A percentile compares a stretch with the other conserved stretches of the same genome.
Conservation (phyloP, 2,329 filamentous ascomycete genomes). For the Aspergillus latus region DNA sequence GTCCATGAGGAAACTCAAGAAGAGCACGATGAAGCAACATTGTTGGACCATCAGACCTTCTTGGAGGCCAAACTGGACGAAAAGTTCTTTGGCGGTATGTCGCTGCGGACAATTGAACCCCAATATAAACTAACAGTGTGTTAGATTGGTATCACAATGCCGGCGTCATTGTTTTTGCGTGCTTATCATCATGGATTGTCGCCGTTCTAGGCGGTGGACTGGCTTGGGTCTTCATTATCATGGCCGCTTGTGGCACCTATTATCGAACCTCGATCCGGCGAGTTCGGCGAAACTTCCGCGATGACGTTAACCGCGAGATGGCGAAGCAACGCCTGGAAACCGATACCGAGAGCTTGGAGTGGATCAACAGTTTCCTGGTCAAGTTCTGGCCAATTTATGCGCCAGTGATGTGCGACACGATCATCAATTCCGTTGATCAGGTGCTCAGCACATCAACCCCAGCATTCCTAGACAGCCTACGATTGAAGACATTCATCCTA, state of each 20-base stretch:
- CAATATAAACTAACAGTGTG: slow-evolving; percentile 5
- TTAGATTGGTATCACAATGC: slow-evolving; percentile 99
- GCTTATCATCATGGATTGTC: slow-evolving; percentile 83
- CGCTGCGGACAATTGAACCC: neutral
- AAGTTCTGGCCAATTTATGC: slow-evolving; percentile 99
- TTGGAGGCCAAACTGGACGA: slow-evolving; percentile 82
- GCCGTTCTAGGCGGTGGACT: slow-evolving; percentile 87
- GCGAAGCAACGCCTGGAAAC: slow-evolving; percentile 83
- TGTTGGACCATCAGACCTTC: slow-evolving; percentile 85
- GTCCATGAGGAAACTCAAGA: slow-evolving; percentile 59
- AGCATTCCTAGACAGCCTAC: slow-evolving; percentile 87
- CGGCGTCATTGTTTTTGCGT: slow-evolving; percentile 90
- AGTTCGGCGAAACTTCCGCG: slow-evolving; percentile 91
- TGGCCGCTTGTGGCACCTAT: slow-evolving; percentile 90
- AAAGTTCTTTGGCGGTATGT: slow-evolving; percentile 80
- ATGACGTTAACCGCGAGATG: slow-evolving; percentile 88
- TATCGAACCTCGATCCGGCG: slow-evolving; percentile 93
- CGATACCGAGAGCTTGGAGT: slow-evolving; percentile 89
- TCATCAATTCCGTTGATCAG: slow-evolving; percentile 93
- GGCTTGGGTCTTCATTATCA: slow-evolving; percentile 89
- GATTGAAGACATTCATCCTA: slow-evolving; percentile 88
- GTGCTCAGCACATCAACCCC: slow-evolving; percentile 91
- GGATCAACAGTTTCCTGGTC: slow-evolving; percentile 98
- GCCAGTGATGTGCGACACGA: slow-evolving; percentile 85
- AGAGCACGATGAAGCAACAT: slow-evolving; percentile 57